phyloP scores from a whole-genome alignment of 257 asterid genomes.

The Solanum neorickii region DNA sequence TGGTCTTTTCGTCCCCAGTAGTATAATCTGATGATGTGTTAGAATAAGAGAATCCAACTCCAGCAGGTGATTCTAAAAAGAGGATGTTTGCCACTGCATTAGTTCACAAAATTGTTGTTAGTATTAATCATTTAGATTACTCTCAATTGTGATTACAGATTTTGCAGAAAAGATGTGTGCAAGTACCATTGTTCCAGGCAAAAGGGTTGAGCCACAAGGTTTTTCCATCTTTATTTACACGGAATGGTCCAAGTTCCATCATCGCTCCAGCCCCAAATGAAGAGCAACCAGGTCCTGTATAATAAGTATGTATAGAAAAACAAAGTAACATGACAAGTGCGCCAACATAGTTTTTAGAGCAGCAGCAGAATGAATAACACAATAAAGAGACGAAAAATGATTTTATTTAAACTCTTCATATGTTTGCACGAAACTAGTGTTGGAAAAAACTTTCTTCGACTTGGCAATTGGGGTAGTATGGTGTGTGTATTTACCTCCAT shows the following conservation, averaged over 20 bases:
- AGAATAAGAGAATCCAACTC: constrained; percentile 15
- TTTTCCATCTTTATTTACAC: constrained; percentile 1
- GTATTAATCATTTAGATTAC: neutral
- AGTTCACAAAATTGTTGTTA: neutral
- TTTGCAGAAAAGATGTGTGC: neutral
- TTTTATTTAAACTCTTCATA: no score
- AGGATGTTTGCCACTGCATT: constrained; percentile 6
- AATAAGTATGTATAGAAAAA: neutral
- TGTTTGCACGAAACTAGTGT: neutral
- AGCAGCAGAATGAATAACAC: fast-evolving
- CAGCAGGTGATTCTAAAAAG: constrained; percentile 12
- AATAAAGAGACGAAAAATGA: neutral
- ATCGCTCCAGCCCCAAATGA: constrained; percentile 8
- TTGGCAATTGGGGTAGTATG: neutral
- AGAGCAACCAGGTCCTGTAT: constrained; percentile 10
- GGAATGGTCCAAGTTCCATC: constrained; percentile 13
- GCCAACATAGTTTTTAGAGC: neutral
- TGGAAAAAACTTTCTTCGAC: neutral
- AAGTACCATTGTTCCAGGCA: constrained; percentile 11
- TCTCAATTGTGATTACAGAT: neutral
- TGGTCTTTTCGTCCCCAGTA: constrained; percentile 4
- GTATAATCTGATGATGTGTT: constrained; percentile 2
- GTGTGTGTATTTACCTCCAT: constrained; percentile 22
- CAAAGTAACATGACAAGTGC: neutral
- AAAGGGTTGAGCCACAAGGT: constrained; percentile 1